Evolutionary conservation across 2,329 filamentous ascomycete genomes (phyloP), one percentile per base, ranked within the genome.

Genomic region (Macrophomina pseudophaseolina): DNA sequence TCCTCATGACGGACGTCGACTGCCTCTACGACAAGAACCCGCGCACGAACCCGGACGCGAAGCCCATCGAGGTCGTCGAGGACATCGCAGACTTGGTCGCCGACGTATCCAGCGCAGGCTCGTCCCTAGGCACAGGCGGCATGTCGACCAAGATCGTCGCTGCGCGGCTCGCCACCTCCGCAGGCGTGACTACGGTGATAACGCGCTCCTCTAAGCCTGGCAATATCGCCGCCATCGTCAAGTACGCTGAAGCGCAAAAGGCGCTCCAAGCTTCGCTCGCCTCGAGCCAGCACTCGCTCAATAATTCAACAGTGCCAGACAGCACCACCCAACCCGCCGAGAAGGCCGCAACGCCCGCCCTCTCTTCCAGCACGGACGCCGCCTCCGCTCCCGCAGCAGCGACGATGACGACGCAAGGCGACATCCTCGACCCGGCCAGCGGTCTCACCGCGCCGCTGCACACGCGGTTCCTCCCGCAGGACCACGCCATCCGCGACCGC

Each of bases 81-180:
- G 93, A 99, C 74, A 97, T 99, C 68, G 85, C 87, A 0, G 85
- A 88, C 4, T 84, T 99, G 23, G 88, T 91, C 67, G 95, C 92
- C 2, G 95, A 99, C 79, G 93, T 97, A 6, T 97, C 94, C 2
- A 92, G 91, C 35, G 91, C 93, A 28, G 95, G 95, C 4, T 97
- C 93, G 2, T 85, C 91, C 4, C 82, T 99, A 16, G 95, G 95
- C 28, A 99, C 95, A 1, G 95, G 95, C 23, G 95, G 95, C 52
- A 99, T 99, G 95, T 90, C 91, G 70, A 99, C 95, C 67, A 99
- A 99, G 82, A 97, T 99, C 72, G 90, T 96, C 32, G 95, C 95
- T 64, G 95, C 95, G 32, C 88, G 92, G 64, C 86, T 99, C 46
- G 95, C 94, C 40, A 97, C 94, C 6, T 95, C 94, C 42, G 95